phyloP scores from a whole-genome alignment of 148 eudicot species.

The Dysphania ambrosioides region DNA sequence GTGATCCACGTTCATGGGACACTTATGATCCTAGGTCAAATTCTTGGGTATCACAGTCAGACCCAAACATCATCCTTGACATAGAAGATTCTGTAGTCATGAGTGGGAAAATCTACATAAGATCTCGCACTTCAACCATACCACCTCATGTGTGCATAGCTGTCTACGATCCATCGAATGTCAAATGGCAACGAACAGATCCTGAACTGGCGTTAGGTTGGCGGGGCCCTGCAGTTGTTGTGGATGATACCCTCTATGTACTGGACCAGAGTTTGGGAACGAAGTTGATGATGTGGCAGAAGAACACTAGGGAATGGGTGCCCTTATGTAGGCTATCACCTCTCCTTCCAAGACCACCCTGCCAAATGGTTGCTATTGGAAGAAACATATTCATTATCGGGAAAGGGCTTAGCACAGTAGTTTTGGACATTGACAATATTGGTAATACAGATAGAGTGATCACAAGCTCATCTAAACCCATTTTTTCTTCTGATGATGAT shows the following conservation, averaged over 20 bases:
- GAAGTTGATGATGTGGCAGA: constrained; percentile 69
- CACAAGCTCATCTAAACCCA: constrained; percentile 49
- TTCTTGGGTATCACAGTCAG: constrained; percentile 55
- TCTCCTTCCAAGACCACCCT: constrained; percentile 63
- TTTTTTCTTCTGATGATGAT: constrained; percentile 38
- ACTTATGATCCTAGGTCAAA: constrained; percentile 44
- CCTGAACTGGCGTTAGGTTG: constrained; percentile 64
- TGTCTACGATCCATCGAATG: constrained; percentile 56
- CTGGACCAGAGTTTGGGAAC: constrained; percentile 75
- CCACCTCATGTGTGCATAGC: constrained; percentile 55
- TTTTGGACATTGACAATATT: constrained; percentile 47
- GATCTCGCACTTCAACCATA: constrained; percentile 49
- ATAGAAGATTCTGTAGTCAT: constrained; percentile 63
- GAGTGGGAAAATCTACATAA: constrained; percentile 57
- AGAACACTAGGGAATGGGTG: constrained; percentile 56
- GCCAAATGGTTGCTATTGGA: constrained; percentile 66
- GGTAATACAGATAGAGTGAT: constrained; percentile 43
- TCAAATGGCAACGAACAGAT: constrained; percentile 60
- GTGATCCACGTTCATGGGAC: constrained; percentile 69
- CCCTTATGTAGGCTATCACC: constrained; percentile 54
- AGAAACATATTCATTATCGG: constrained; percentile 60
- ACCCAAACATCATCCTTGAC: constrained; percentile 54
- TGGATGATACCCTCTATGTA: constrained; percentile 52
- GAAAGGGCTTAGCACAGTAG: constrained; percentile 66
- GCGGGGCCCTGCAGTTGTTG: constrained; percentile 70